Evolutionary conservation across 2,329 filamentous ascomycete genomes (phyloP), one percentile per base, ranked within the genome.

Genomic region (Zymoseptoria ardabiliae): DNA sequence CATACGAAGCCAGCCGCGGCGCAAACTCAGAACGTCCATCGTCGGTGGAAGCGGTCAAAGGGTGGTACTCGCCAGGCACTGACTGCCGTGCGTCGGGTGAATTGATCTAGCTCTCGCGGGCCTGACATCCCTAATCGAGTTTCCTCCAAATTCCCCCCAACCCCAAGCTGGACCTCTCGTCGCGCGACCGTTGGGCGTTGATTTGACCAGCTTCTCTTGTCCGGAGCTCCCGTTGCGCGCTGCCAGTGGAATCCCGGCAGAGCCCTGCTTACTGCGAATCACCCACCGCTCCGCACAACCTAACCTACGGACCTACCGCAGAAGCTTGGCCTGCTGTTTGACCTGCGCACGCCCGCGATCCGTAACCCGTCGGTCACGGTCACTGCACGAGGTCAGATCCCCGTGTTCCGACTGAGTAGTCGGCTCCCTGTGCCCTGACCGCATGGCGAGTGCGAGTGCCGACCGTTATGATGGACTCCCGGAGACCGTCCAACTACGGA

Each of bases 381-480:
- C 50, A 35, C 45, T 58, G 55, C 58, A 50, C 55, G 50, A 56
- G 45, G 59, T 51, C 58, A 53, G 58, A 62, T 65, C 63, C 65
- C 62, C 63, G 59, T 62, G 61, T 53, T 54, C 61, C 56, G 57
- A 62, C 59, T 19, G 50, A 22, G 63, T 62, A 56, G 60, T 54
- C 58, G 57, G 50, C 57, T 57, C 58, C 56, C 50, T 20, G 50
- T 53, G 61, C 61, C 59, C 61, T 62, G 63, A 65, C 59, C 65
- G 65, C 65, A 66, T 66, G 65, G 62, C 59, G 56, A 55, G 58
- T 59, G 57, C 53, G 54, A 54, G 58, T 56, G 56, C 60, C 60
- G 58, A 56, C 57, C 58, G 54, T 57, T 55, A 68, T 45, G 35
- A 53, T 68, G 66, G 66, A 68, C 60, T 53, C 61, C 62, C 63